A percentile compares a stretch with the other conserved stretches of the same genome.
Evolutionary conservation across 768 basidiomycete species (phyloP).

Genomic region (Suillus fuscotomentosus): DNA sequence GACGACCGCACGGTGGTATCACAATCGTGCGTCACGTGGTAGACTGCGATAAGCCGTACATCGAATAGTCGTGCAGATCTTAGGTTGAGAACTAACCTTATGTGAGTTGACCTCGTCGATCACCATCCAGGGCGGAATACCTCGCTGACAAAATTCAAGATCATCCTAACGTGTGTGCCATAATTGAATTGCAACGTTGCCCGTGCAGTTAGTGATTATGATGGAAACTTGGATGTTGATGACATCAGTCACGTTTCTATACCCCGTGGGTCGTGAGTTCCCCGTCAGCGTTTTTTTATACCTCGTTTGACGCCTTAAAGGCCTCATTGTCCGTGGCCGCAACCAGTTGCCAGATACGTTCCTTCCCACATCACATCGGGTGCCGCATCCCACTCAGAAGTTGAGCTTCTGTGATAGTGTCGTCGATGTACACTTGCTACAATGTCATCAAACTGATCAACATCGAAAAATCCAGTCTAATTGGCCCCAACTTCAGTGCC

Average conservation of each 20-base stretch:
- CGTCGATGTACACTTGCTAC: background rate
- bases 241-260: background rate
- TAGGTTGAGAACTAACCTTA: background rate
- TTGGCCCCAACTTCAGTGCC: background rate
- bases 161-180: background rate
- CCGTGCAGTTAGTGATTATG: background rate
- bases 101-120: background rate
- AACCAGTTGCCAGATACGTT: background rate
- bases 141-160: background rate
- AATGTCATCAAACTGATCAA: background rate
- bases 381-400: background rate
- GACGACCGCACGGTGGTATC: background rate
- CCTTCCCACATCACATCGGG: background rate
- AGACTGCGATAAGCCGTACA: background rate
- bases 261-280: background rate
- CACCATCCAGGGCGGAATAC: background rate
- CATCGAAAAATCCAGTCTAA: background rate
- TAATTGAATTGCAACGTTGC: background rate
- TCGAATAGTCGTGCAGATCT: background rate
- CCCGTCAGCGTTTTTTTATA: background rate
- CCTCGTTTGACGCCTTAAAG: background rate
- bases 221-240: background rate
- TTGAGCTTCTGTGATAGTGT: constrained; percentile 1
- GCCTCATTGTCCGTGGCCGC: background rate
- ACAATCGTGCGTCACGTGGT: background rate